A percentile compares a stretch with the other conserved stretches of the same genome.
These are phyloP conservation scores for Macroventuria anomochaeta DNA, from an alignment of 2,329 filamentous ascomycete species.

Conservation along the genomic window DNA sequence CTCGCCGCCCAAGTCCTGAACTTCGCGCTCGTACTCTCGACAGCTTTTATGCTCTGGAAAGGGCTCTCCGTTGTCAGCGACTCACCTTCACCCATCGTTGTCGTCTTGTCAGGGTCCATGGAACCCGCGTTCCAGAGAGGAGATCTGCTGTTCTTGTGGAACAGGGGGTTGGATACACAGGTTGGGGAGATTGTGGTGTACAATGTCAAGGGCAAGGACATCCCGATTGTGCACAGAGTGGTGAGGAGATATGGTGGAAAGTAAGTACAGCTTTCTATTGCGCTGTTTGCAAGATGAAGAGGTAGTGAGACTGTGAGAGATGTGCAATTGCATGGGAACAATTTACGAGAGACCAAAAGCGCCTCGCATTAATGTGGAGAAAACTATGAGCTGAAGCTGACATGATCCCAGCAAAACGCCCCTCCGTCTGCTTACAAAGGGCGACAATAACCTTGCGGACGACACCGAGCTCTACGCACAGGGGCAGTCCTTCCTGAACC, in stretches of 20 bases:
- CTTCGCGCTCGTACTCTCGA: constrained; percentile 87
- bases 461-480: constrained; percentile 89
- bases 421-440: constrained; percentile 85
- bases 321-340: too few species aligned
- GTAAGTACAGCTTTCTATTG: constrained; percentile 51
- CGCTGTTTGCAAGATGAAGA: too few species aligned
- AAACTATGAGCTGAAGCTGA: background rate
- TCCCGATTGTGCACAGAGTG: constrained; percentile 94
- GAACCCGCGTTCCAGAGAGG: constrained; percentile 82
- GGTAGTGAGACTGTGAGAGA: too few species aligned
- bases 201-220: constrained; percentile 91
- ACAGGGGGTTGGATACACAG: constrained; percentile 68
- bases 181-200: constrained; percentile 78
- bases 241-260: constrained; percentile 72
- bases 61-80: constrained; percentile 80
- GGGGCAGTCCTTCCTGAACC: constrained; percentile 84
- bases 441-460: constrained; percentile 93
- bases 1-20: constrained; percentile 83
- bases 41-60: constrained; percentile 93
- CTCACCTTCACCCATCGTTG: constrained; percentile 71
- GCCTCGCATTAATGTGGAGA: too few species aligned
- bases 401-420: constrained; percentile 51
- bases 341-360: too few species aligned
- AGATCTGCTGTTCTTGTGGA: constrained; percentile 79
- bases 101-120: constrained; percentile 85